A percentile compares a stretch with the other conserved stretches of the same genome.
Evolutionary conservation across 75 land plant species (phyloP).

Genomic region (Cryptomeria japonica): DNA sequence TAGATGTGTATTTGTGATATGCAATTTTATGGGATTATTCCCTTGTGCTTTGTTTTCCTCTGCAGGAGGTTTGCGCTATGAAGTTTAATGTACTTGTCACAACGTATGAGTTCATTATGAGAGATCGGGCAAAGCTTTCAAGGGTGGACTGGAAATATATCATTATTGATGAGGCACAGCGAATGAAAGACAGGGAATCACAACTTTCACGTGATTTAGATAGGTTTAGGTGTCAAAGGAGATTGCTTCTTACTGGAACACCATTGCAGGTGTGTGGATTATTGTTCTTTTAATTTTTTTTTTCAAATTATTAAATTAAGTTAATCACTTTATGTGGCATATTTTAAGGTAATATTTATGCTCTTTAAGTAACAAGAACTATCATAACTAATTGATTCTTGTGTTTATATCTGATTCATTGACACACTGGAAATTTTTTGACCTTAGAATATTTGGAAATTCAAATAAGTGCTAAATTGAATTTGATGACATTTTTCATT

Average conservation of each 20-base stretch:
- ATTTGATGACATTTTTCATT: too few relatives aligned
- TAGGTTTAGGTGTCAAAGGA: slow-evolving; percentile 92
- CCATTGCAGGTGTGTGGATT: slow-evolving; percentile 83
- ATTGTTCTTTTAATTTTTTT: not conserved
- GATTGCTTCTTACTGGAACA: slow-evolving; percentile 95
- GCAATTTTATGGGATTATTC: not conserved
- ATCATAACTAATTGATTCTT: not conserved
- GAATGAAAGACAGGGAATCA: slow-evolving; percentile 99
- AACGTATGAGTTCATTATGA: slow-evolving; percentile 99
- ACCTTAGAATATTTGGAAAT: not conserved
- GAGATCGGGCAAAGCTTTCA: slow-evolving; percentile 93
- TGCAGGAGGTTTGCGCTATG: slow-evolving; percentile 91
- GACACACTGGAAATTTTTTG: not conserved
- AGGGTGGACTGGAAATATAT: slow-evolving; percentile 99
- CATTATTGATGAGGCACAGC: slow-evolving; percentile 99
- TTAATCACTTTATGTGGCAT: not conserved
- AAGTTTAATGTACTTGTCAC: slow-evolving; percentile 99
- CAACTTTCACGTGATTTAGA: slow-evolving; percentile 98
- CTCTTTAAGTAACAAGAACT: not conserved
- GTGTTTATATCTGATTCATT: not conserved
- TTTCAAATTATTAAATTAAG: not conserved
- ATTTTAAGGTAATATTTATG: not conserved
- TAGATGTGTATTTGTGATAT: not conserved
- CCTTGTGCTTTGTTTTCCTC: not conserved
- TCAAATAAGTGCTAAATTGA: not conserved